These are phyloP conservation scores for Mortierella sp. DNA, from an alignment of 371 early-diverging fungal species.

Conservation along the genomic window DNA sequence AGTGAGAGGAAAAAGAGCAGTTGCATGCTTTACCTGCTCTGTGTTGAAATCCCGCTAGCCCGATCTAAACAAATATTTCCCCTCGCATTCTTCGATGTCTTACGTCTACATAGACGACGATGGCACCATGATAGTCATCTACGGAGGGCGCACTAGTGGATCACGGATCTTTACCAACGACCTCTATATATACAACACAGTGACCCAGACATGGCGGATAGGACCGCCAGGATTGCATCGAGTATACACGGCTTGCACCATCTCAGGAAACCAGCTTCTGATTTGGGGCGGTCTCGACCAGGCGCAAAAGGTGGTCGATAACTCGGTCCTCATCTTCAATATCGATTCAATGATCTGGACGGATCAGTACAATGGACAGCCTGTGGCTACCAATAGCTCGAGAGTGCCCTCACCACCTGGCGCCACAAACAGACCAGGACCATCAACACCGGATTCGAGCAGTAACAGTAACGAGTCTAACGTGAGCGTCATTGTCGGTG, in stretches of 20 bases:
- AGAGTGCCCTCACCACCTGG: background rate
- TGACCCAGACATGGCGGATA: conserved; percentile 1
- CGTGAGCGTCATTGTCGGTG: conserved; percentile 13
- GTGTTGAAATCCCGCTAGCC: background rate
- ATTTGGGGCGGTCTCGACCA: conserved; percentile 24
- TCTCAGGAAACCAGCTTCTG: conserved; percentile 15
- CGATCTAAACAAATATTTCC: background rate
- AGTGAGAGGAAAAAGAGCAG: background rate
- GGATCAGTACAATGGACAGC: conserved; percentile 5
- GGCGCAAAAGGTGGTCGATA: background rate
- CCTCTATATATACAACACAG: conserved; percentile 11
- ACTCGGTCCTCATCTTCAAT: conserved; percentile 4
- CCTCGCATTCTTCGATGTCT: background rate
- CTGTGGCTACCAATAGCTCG: background rate
- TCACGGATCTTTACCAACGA: background rate
- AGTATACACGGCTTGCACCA: conserved; percentile 11
- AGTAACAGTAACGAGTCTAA: background rate
- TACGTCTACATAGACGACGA: conserved; percentile 12
- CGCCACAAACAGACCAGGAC: background rate
- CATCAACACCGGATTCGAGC: background rate
- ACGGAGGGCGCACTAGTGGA: conserved; percentile 5
- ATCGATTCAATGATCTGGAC: conserved; percentile 9
- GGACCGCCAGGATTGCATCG: conserved; percentile 8
- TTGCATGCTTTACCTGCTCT: background rate
- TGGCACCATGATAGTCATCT: conserved; percentile 13